A percentile compares a stretch with the other conserved stretches of the same genome.
Conservation (phyloP, 345 rosid genomes). For the Brassica nigra region DNA sequence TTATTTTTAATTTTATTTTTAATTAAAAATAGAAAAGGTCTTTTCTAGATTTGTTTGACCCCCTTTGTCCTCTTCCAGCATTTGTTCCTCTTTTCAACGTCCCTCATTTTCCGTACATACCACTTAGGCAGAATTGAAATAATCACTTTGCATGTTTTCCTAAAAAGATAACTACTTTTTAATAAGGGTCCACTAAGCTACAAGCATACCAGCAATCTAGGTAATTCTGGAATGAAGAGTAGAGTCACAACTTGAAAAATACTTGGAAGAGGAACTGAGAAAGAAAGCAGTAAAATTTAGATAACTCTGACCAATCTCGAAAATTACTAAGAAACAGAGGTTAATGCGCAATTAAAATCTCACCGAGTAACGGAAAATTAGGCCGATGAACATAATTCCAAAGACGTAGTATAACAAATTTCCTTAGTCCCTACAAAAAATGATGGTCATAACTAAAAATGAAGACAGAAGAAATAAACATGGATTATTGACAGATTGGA, state of each 20-base stretch:
- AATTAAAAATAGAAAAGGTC: too few species aligned
- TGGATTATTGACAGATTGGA: too few species aligned
- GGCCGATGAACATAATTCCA: constrained; percentile 42
- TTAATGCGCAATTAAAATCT: background rate
- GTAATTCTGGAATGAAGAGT: constrained; percentile 57
- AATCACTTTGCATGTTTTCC: background rate
- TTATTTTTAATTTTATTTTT: too few species aligned
- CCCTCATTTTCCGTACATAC: constrained; percentile 47
- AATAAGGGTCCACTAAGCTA: background rate
- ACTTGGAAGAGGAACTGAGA: constrained; percentile 43
- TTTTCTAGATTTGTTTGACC: too few species aligned
- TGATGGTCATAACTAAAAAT: too few species aligned
- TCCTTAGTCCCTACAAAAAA: too few species aligned
- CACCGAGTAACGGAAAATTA: constrained; percentile 42
- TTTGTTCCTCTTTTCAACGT: constrained; percentile 40
- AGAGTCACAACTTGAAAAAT: constrained; percentile 44
- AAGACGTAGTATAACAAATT: constrained; percentile 32
- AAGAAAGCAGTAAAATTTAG: background rate
- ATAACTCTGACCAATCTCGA: background rate
- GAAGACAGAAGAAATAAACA: too few species aligned
- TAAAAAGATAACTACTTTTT: background rate
- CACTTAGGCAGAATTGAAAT: background rate
- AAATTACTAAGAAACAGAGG: background rate
- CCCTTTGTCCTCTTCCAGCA: too few species aligned
- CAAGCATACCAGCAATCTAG: constrained; percentile 49